Conservation (phyloP, 1,284 basidiomycete genomes). For the Tilletiopsis washingtonensis region DNA sequence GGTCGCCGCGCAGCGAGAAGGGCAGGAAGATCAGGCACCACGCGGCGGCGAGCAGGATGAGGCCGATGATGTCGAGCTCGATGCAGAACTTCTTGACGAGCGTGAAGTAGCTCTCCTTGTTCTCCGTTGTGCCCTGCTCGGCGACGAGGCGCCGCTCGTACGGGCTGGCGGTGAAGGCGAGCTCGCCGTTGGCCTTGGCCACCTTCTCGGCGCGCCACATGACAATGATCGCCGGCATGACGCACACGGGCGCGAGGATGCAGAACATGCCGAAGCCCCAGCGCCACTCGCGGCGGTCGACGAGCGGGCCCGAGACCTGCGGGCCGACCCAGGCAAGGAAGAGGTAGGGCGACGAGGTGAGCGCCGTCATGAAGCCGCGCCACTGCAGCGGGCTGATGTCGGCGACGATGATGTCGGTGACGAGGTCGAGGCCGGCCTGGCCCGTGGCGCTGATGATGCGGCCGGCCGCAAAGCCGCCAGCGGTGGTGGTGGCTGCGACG, state of each 20-base stretch:
- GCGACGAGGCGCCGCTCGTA: not conserved
- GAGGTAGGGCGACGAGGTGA: conserved; percentile 13
- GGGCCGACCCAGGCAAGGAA: conserved; percentile 7
- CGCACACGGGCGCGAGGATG: conserved; percentile 19
- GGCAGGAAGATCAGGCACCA: conserved; percentile 49
- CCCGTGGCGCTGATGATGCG: conserved; percentile 16
- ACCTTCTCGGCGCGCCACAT: not conserved
- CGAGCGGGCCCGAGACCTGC: conserved; percentile 2
- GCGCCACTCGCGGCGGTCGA: conserved; percentile 8
- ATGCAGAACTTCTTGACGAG: conserved; percentile 16
- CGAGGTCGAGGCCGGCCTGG: conserved; percentile 17
- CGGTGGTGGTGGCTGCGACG: not conserved
- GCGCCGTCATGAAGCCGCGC: conserved; percentile 14
- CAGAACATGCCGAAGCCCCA: conserved; percentile 13
- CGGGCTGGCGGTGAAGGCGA: not conserved
- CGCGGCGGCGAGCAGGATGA: conserved; percentile 47
- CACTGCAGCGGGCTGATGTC: conserved; percentile 21
- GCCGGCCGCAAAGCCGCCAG: conserved; percentile 11
- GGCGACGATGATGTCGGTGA: conserved; percentile 35
- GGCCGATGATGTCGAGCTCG: conserved; percentile 48
- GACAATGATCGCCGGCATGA: conserved; percentile 24
- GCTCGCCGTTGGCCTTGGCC: conserved; percentile 5
- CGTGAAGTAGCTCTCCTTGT: conserved; percentile 6
- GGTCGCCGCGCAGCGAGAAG: conserved; percentile 43
- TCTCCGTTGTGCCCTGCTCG: not conserved